phyloP scores from a whole-genome alignment of 306 rosid species.

The Ammopiptanthus mongolicus region DNA sequence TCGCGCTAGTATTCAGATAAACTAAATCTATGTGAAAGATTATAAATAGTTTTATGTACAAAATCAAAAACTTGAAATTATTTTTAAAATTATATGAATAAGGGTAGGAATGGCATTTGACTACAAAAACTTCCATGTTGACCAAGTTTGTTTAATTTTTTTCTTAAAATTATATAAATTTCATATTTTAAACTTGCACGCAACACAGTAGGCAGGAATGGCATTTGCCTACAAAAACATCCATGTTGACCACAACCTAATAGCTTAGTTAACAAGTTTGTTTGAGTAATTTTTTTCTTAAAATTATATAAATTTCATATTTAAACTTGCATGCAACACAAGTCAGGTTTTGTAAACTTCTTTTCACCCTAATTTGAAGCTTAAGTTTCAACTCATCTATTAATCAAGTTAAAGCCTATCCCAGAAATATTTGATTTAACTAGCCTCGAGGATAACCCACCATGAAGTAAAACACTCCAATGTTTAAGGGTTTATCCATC shows the following conservation, averaged over 20 bases:
- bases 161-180: not conserved
- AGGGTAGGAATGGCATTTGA: not conserved
- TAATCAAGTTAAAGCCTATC: not conserved
- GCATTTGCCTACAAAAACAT: not conserved
- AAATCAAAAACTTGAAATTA: too few relatives aligned
- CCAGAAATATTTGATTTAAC: not conserved
- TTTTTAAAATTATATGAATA: not conserved
- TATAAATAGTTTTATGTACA: not conserved
- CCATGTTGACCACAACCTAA: not conserved
- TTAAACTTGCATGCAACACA: not conserved
- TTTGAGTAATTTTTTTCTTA: not conserved
- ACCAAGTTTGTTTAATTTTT: not conserved
- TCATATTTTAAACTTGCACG: not conserved
- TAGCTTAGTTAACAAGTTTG: not conserved
- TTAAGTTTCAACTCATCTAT: not conserved
- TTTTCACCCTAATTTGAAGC: not conserved
- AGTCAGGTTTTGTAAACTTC: not conserved
- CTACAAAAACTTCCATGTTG: too few relatives aligned
- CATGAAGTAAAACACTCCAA: not conserved
- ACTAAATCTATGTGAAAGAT: not conserved
- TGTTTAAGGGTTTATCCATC: not conserved
- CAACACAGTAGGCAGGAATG: not conserved
- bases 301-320: not conserved
- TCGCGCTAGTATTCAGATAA: not conserved
- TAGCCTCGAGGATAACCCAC: not conserved